These are phyloP conservation scores for Fistulifera pelliculosa DNA, from an alignment of 108 stramenopile species.

Conservation along the genomic window DNA sequence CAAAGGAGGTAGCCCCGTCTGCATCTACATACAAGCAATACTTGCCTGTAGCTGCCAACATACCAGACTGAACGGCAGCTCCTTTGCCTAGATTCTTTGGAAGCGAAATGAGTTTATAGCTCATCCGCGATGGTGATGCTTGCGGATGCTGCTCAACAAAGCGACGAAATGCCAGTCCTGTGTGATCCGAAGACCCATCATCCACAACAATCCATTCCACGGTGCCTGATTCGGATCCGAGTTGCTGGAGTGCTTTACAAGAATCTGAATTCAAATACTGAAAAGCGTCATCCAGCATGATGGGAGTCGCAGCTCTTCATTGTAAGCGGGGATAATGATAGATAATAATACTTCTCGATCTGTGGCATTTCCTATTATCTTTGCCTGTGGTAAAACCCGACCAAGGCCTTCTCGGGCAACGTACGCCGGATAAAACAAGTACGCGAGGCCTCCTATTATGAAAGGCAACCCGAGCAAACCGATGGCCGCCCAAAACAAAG, in stretches of 20 bases:
- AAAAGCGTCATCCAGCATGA: conserved; percentile 73
- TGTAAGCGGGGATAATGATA: conserved; percentile 92
- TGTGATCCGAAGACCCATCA: conserved; percentile 75
- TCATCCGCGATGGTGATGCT: neutral
- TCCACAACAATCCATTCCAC: conserved; percentile 74
- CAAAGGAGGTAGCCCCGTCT: conserved; percentile 79
- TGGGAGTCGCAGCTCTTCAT: conserved; percentile 86
- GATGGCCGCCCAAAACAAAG: too few species aligned
- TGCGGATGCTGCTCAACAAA: conserved; percentile 14
- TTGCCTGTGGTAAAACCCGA: too few species aligned
- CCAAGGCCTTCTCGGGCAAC: too few species aligned
- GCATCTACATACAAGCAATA: conserved; percentile 76
- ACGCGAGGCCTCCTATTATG: too few species aligned
- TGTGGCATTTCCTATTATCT: too few species aligned
- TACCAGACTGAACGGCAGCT: conserved; percentile 70
- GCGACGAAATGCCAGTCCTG: conserved; percentile 33
- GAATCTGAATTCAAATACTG: conserved; percentile 36
- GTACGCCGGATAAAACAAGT: too few species aligned
- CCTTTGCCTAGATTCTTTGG: conserved; percentile 51
- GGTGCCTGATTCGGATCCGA: conserved; percentile 8
- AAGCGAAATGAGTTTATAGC: conserved; percentile 36
- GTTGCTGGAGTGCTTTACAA: conserved; percentile 3
- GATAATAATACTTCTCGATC: too few species aligned
- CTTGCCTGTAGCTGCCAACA: conserved; percentile 42
- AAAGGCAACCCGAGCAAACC: too few species aligned